phyloP scores from a whole-genome alignment of 306 rosid genomes.

The Fragaria nilgerrensis region DNA sequence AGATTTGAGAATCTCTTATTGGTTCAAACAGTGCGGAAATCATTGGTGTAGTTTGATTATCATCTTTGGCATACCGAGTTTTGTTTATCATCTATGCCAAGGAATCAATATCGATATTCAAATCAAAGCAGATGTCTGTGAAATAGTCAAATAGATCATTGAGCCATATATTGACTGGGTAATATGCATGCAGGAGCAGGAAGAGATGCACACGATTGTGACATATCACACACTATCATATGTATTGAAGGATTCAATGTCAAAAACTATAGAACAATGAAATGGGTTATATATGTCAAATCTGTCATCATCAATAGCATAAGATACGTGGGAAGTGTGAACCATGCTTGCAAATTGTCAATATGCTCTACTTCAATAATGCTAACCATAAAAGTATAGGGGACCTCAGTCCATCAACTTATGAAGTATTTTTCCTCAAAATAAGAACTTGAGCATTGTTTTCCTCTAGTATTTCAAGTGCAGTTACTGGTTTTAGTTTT shows the following conservation, averaged over 20 bases:
- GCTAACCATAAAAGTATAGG: not conserved
- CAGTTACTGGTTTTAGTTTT: not conserved
- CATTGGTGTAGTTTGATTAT: not conserved
- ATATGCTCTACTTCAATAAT: conserved; percentile 4
- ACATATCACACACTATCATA: not conserved
- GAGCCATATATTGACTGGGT: not conserved
- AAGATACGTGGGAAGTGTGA: conserved; percentile 1
- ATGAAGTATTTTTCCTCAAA: no score
- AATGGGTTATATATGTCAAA: not conserved
- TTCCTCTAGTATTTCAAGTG: not conserved
- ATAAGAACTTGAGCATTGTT: not conserved
- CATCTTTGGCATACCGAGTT: not conserved
- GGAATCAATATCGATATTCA: not conserved
- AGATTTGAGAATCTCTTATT: not conserved
- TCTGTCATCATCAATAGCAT: not conserved
- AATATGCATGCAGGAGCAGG: not conserved
- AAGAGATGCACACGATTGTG: not conserved
- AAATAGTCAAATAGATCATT: not conserved
- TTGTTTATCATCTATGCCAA: not conserved
- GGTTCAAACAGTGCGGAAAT: not conserved
- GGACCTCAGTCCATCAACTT: not conserved
- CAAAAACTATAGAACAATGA: not conserved
- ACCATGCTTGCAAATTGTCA: conserved; percentile 8
- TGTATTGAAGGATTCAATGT: not conserved
- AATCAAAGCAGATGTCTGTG: not conserved